These are phyloP conservation scores for Colletotrichum cereale DNA, from an alignment of 2,329 filamentous ascomycete species.

Conservation along the genomic window DNA sequence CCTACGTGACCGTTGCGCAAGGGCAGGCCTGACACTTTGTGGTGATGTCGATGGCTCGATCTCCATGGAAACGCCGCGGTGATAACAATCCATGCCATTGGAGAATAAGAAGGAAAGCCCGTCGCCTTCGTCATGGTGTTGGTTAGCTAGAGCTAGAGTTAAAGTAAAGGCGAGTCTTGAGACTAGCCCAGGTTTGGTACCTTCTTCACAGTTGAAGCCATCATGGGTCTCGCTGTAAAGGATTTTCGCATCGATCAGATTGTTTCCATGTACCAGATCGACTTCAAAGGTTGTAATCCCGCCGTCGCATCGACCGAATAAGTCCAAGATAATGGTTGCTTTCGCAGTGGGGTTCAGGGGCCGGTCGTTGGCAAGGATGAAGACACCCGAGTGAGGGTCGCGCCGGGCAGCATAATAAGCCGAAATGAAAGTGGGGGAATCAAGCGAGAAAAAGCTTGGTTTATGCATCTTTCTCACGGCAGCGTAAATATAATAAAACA, in stretches of 20 bases:
- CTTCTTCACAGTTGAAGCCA: constrained; percentile 23
- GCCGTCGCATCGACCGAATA: constrained; percentile 19
- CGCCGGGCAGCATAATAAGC: background rate
- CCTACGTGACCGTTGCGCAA: constrained; percentile 24
- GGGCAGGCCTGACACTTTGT: constrained; percentile 5
- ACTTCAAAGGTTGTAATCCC: constrained; percentile 9
- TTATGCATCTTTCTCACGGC: background rate
- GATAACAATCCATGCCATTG: constrained; percentile 37
- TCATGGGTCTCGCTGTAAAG: constrained; percentile 24
- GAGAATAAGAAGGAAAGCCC: constrained; percentile 34
- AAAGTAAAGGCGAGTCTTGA: background rate
- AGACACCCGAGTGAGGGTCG: background rate
- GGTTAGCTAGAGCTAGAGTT: no score
- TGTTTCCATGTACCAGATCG: background rate
- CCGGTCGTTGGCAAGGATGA: constrained; percentile 1
- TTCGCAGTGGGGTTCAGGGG: background rate
- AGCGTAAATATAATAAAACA: background rate
- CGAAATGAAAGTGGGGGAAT: background rate
- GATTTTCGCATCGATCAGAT: background rate
- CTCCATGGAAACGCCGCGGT: constrained; percentile 15
- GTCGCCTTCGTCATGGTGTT: constrained; percentile 9
- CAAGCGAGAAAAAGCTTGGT: background rate
- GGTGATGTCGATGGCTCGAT: background rate
- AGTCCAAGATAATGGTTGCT: constrained; percentile 25
- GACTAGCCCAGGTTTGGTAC: background rate